Evolutionary conservation across 2,329 filamentous ascomycete genomes (phyloP).

Genomic region (Aspergillus sp.): DNA sequence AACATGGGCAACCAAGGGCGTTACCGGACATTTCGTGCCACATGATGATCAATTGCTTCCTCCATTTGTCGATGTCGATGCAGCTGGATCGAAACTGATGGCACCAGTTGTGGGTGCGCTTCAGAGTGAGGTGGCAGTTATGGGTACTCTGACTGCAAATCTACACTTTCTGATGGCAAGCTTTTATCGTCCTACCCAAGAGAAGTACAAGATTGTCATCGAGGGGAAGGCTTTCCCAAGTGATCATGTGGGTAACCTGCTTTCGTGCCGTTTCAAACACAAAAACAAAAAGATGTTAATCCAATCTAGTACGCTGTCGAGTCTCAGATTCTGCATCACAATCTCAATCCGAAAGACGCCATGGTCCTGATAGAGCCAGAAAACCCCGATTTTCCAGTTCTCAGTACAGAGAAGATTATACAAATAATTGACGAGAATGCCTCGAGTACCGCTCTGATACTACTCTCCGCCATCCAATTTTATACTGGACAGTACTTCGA

Average conservation of each 20-base stretch:
- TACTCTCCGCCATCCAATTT: constrained; percentile 86
- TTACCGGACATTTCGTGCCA: constrained; percentile 74
- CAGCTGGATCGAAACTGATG: constrained; percentile 65
- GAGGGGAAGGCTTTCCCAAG: constrained; percentile 88
- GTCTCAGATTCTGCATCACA: constrained; percentile 71
- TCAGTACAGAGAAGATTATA: constrained; percentile 68
- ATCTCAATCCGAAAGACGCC: constrained; percentile 59
- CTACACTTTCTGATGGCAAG: constrained; percentile 77
- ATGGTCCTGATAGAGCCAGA: constrained; percentile 71
- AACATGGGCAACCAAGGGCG: constrained; percentile 80
- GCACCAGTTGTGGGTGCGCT: constrained; percentile 70
- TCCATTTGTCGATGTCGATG: constrained; percentile 75
- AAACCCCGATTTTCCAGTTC: constrained; percentile 47
- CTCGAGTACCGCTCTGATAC: constrained; percentile 65
- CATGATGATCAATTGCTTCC: constrained; percentile 64
- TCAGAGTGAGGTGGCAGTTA: constrained; percentile 71
- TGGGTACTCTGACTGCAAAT: constrained; percentile 82
- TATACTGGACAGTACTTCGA: constrained; percentile 89
- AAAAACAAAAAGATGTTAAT: constrained; percentile 6
- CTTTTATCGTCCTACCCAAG: constrained; percentile 68
- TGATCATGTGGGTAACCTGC: constrained; percentile 58
- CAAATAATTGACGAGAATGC: constrained; percentile 70
- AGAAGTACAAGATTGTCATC: constrained; percentile 74
- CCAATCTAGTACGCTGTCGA: constrained; percentile 67
- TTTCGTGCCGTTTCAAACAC: background rate